Conservation (phyloP, 305 asterid species). For the Rubia balearica region DNA sequence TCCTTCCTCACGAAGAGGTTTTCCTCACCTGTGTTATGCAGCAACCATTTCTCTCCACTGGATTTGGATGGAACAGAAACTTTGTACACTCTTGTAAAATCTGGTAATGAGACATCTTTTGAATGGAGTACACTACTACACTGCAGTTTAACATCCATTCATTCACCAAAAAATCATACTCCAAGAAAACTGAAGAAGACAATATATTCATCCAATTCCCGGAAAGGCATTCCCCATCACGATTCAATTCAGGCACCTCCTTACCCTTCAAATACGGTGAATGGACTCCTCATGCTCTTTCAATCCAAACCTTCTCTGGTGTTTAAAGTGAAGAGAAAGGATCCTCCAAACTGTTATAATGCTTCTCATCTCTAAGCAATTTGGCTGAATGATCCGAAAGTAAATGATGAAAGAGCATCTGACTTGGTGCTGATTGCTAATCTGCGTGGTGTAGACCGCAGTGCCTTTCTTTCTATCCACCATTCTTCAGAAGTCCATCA, state of each 20-base stretch:
- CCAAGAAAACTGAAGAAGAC: not conserved
- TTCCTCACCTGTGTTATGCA: not conserved
- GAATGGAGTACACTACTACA: not conserved
- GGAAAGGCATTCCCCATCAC: not conserved
- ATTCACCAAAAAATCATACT: not conserved
- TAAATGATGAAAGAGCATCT: not conserved
- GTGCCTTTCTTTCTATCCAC: not conserved
- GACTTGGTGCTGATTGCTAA: not conserved
- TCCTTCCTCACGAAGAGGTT: not conserved
- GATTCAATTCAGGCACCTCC: not conserved
- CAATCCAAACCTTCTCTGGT: not conserved
- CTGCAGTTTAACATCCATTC: not conserved
- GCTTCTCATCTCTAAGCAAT: not conserved
- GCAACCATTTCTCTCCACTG: not conserved
- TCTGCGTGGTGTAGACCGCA: not conserved
- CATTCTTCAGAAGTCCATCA: constrained; percentile 1
- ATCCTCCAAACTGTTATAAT: not conserved
- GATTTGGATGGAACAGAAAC: not conserved
- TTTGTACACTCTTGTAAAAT: not conserved
- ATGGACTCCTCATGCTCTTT: not conserved
- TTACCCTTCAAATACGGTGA: not conserved
- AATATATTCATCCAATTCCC: not conserved
- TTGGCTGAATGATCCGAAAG: not conserved
- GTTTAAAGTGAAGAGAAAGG: not conserved
- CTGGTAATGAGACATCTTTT: not conserved